Conservation (phyloP, 108 stramenopile genomes). For the Chaetoceros muelleri region DNA sequence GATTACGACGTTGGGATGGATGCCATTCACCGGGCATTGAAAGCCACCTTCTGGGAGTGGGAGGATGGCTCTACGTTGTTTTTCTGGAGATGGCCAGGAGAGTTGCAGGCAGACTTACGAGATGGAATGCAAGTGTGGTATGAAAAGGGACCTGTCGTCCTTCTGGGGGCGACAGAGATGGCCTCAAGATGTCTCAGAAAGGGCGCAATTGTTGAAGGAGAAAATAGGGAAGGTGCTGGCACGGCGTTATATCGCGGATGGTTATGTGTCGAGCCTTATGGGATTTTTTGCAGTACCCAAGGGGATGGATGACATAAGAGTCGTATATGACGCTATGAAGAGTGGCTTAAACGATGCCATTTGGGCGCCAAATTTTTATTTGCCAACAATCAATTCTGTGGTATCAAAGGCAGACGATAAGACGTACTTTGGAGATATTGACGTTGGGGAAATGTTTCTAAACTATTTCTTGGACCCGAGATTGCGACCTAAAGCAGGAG, state of each 20-base stretch:
- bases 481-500: conserved; percentile 12
- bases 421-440: conserved; percentile 19
- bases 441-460: conserved; percentile 30
- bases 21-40: conserved; percentile 1
- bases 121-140: conserved; percentile 8
- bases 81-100: conserved; percentile 24
- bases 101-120: conserved; percentile 1
- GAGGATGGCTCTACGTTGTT: conserved; percentile 17
- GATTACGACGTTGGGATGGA: conserved; percentile 3
- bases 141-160: neutral
- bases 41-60: conserved; percentile 27
- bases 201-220: neutral
- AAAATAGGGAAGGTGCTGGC: conserved; percentile 20
- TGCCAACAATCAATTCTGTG: conserved; percentile 21
- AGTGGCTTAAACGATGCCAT: conserved; percentile 23
- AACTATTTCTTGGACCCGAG: conserved; percentile 24
- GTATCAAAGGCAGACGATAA: neutral
- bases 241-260: conserved; percentile 8
- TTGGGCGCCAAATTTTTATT: conserved; percentile 29
- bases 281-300: conserved; percentile 31
- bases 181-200: neutral
- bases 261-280: conserved; percentile 10
- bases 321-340: conserved; percentile 30
- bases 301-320: conserved; percentile 22
- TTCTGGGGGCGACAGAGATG: no score